These are phyloP conservation scores for Asclepias syriaca DNA, from an alignment of 257 asterid genomes.

Conservation along the genomic window DNA sequence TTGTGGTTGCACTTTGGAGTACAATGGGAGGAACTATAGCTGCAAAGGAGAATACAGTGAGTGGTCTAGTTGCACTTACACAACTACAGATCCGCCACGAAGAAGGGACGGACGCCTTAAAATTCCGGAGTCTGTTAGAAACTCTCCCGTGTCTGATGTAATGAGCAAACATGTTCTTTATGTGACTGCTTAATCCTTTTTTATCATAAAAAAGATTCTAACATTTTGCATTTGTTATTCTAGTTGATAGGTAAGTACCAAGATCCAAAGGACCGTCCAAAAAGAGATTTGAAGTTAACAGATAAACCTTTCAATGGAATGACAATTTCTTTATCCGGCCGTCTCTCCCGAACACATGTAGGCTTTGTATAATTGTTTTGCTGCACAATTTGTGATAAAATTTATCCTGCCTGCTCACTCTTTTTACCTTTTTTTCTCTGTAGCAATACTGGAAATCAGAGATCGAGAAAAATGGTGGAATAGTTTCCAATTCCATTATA, in stretches of 20 bases:
- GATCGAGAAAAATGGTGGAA: constrained; percentile 76
- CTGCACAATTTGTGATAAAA: too few species aligned
- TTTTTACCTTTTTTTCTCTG: background rate
- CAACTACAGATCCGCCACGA: constrained; percentile 48
- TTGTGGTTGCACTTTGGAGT: constrained; percentile 44
- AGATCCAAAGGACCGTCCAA: constrained; percentile 35
- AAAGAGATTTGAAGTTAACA: background rate
- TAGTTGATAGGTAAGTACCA: constrained; percentile 50
- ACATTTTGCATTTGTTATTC: constrained; percentile 4
- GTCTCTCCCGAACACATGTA: constrained; percentile 66
- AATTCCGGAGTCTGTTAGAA: constrained; percentile 55
- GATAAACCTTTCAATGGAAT: constrained; percentile 61
- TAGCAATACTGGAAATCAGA: constrained; percentile 80
- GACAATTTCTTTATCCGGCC: constrained; percentile 70
- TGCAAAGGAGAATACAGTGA: constrained; percentile 62
- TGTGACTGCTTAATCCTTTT: background rate
- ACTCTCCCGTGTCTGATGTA: constrained; percentile 48
- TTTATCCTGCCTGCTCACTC: background rate
- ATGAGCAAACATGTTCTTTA: background rate
- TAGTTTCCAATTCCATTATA: constrained; percentile 56
- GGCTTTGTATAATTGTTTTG: background rate
- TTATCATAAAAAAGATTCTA: background rate
- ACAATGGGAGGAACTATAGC: constrained; percentile 24
- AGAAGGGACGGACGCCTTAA: constrained; percentile 45
- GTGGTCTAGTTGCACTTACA: constrained; percentile 69